A percentile compares a stretch with the other conserved stretches of the same genome.
phyloP scores from a whole-genome alignment of 352 stramenopile genomes.

The Phytophthora multivora region DNA sequence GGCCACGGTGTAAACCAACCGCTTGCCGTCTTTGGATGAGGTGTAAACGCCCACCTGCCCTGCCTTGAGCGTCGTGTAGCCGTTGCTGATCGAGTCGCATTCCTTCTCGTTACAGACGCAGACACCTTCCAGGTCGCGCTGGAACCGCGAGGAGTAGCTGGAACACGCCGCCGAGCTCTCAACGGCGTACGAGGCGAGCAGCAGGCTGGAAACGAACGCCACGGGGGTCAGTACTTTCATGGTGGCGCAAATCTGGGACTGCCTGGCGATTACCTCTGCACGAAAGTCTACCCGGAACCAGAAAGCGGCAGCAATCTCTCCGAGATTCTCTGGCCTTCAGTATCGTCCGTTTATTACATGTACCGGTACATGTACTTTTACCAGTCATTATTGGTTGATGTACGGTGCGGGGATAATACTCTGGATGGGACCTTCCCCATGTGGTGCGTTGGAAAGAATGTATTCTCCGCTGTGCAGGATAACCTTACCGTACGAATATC shows the following conservation, averaged over 20 bases:
- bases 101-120: slow-evolving; percentile 1
- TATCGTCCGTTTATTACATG: too few relatives aligned
- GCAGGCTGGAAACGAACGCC: not conserved
- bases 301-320: too few relatives aligned
- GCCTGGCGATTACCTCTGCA: not conserved
- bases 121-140: slow-evolving; percentile 1
- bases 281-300: not conserved
- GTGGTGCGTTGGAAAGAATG: not conserved
- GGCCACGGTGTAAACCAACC: slow-evolving; percentile 34
- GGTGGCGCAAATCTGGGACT: not conserved
- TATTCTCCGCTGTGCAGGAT: too few relatives aligned
- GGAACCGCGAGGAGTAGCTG: not conserved
- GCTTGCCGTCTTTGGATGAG: slow-evolving; percentile 43
- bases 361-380: not conserved
- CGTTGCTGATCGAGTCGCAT: not conserved
- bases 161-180: not conserved
- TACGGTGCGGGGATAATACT: not conserved
- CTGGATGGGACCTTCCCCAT: not conserved
- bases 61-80: slow-evolving; percentile 35
- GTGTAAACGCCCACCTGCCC: slow-evolving; percentile 43
- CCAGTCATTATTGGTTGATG: not conserved
- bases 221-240: not conserved
- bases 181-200: not conserved
- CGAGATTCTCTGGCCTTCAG: too few relatives aligned
- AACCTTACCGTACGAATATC: too few relatives aligned